Evolutionary conservation across 2,329 filamentous ascomycete genomes (phyloP).

Genomic region (Penicillium janthinellum): DNA sequence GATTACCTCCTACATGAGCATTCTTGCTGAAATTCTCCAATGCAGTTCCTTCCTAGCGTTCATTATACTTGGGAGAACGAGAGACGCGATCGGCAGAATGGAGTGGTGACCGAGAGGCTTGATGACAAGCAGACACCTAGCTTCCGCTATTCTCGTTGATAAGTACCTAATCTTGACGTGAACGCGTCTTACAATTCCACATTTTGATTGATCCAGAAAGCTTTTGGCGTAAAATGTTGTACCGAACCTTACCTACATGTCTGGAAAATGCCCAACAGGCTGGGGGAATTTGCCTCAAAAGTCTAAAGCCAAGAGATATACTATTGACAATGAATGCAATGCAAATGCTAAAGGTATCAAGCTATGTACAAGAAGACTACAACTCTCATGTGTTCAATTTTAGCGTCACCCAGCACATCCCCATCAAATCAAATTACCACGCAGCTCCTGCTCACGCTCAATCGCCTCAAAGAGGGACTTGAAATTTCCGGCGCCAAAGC

Average conservation of each 20-base stretch:
- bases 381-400: background rate
- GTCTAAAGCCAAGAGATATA: background rate
- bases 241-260: no score
- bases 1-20: slow-evolving; percentile 56
- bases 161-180: background rate
- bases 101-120: background rate
- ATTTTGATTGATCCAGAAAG: no score
- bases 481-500: slow-evolving; percentile 94
- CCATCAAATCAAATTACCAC: slow-evolving; percentile 68
- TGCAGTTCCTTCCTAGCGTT: slow-evolving; percentile 12
- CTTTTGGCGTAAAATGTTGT: no score
- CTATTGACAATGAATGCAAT: background rate
- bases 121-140: slow-evolving; percentile 1
- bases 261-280: no score
- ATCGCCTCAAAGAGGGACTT: slow-evolving; percentile 94
- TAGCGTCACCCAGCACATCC: background rate
- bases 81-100: background rate
- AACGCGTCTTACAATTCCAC: no score
- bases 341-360: slow-evolving; percentile 1
- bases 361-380: background rate
- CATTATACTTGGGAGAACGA: slow-evolving; percentile 13
- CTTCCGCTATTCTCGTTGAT: slow-evolving; percentile 5
- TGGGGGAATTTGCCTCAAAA: background rate
- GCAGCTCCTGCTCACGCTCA: slow-evolving; percentile 83
- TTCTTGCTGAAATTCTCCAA: slow-evolving; percentile 50